Base-by-base conservation (phyloP, 2,329 filamentous ascomycete genomes). In the Golovinomyces cichoracearum region DNA sequence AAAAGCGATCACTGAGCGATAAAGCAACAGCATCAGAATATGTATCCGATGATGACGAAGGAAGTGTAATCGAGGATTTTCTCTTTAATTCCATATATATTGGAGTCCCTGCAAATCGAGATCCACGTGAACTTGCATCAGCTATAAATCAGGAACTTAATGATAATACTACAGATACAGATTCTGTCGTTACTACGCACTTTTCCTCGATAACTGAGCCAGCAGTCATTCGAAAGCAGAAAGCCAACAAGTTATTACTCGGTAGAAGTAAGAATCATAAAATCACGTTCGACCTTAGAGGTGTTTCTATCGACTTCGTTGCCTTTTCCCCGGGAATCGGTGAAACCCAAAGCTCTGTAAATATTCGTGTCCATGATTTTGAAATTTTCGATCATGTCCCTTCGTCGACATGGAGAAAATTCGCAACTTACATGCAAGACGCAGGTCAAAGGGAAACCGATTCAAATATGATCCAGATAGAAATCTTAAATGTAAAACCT, bases 1-100 rank as follows among this genome's bases (percentile, higher is more conserved):
- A 94, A 60, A 76, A 80, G 49, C 74, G 76, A 50, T 67, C 73
- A 41, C 69, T 72, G 5, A 73, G 74, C 48, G 73, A 51, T 68
- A 71, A 48, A 66, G 71, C 7, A 68, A 65, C 29, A 61, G 68
- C 58, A 60, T 73, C 62, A 57, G 80, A 78, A 48, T 19, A n/a
- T 31, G n/a, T 29, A 17, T 78, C 77, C 31, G 77, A 88, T 22
- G 72, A 80, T 21, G 82, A 93, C 45, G 80, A 86, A 40, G 82
- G 86, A 62, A 83, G 77, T 12, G 82, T 81, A 5, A 92, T 95
- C 62, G 85, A 84, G 5, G 92, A 98, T 61, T 93, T 92, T 56
- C 69, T 98, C 15, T 98, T 98, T 70, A 95, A 98, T 61, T 98
- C 90, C 0, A 93, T 98, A 49, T 98, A 94, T 65, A 94, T 98